Evolutionary conservation across 2,329 filamentous ascomycete species (phyloP).

Genomic region (Ilyonectria robusta): DNA sequence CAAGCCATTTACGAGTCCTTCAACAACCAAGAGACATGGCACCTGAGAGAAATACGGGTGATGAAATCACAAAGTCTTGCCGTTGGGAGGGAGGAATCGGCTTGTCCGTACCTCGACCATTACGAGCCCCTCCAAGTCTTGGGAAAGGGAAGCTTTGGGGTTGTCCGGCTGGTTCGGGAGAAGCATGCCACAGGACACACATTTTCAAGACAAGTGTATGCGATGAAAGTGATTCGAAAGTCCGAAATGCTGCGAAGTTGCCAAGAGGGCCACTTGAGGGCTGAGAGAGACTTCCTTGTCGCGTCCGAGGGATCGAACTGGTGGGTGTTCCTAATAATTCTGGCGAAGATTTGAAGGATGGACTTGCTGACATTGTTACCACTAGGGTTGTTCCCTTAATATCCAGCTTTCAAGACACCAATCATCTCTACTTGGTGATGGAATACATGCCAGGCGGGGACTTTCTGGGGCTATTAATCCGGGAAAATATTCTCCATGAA

Average conservation of each 20-base stretch:
- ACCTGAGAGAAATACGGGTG: conserved; percentile 80
- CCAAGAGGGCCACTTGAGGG: conserved; percentile 92
- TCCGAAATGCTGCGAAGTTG: conserved; percentile 91
- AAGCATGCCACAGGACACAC: conserved; percentile 55
- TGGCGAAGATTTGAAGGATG: background rate
- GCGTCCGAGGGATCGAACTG: conserved; percentile 89
- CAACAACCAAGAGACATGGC: conserved; percentile 76
- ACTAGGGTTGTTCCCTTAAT: conserved; percentile 86
- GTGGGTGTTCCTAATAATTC: conserved; percentile 54
- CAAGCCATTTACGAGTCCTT: conserved; percentile 70
- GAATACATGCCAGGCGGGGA: conserved; percentile 98
- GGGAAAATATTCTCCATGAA: conserved; percentile 87
- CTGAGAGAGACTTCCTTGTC: conserved; percentile 93
- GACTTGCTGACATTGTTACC: conserved; percentile 4
- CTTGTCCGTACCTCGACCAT: conserved; percentile 48
- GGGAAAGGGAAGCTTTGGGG: conserved; percentile 94
- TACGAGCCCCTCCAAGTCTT: conserved; percentile 88
- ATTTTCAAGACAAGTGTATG: conserved; percentile 75
- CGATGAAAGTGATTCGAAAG: conserved; percentile 98
- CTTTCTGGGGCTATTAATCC: conserved; percentile 88
- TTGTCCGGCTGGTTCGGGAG: conserved; percentile 88
- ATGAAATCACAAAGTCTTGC: conserved; percentile 73
- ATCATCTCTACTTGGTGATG: conserved; percentile 93
- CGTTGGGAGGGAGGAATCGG: conserved; percentile 20
- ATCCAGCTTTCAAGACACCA: conserved; percentile 88